Evolutionary conservation across 768 basidiomycete genomes (phyloP), one percentile per base, ranked within the genome.

Genomic region (Favolaschia claudopus): DNA sequence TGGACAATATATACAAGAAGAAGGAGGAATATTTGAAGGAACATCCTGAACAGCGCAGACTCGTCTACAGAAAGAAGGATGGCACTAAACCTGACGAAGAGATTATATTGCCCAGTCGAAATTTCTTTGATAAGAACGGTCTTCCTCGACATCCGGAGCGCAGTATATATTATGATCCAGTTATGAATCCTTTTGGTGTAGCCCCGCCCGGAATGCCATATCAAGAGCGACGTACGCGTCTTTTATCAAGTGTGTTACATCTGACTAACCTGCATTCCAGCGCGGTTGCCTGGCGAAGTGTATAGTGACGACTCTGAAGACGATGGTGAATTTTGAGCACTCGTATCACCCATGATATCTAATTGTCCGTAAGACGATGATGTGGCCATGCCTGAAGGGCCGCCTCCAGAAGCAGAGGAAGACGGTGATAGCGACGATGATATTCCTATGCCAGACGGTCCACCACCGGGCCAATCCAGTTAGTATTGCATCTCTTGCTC

Each of bases 191-290:
- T 22, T 95, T 82, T 69, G 96, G 95, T 27, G 92, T 95, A 17
- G 88, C 96, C 19, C 96, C 96, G 37, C 96, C 96, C 13, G 96
- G 96, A 7, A 93, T 97, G 95, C 94, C 93, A n/a, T 98, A 97
- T 73, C 77, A 85, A 55, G 93, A 98, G 71, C 76, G 89, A 76
- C 84, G 95, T 96, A 66, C 75, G 91, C n/a, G n/a, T n/a, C n/a
- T n/a, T n/a, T 79, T 5, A 32, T 24, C 13, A n/a, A n/a, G n/a
- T n/a, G 42, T 31, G 12, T 22, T 46, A 57, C 33, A 14, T 36
- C 17, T 34, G 27, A 60, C 39, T 52, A n/a, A 31, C 27, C 62
- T 56, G 34, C 20, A 32, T 28, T 37, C 4, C 62, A 92, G 90
- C 89, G 28, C 75, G 87, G 3, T 72, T 79, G 28, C 83, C 85